A percentile compares a stretch with the other conserved stretches of the same genome.
phyloP scores from a whole-genome alignment of 495 filamentous ascomycete genomes.

The Lasiosphaeria hispida region DNA sequence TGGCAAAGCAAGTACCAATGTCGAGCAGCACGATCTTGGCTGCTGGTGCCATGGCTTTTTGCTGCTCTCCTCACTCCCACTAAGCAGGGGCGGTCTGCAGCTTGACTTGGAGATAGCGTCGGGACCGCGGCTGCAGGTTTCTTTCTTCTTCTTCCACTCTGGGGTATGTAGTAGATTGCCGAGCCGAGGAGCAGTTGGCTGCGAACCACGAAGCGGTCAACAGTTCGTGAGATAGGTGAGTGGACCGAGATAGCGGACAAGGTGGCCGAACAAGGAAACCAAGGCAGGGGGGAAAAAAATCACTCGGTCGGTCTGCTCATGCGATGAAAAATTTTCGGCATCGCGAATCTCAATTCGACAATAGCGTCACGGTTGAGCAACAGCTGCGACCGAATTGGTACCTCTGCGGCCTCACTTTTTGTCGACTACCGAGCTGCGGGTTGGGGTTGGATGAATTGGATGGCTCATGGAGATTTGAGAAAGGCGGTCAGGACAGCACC shows the following conservation, averaged over 20 bases:
- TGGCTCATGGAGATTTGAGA: constrained; percentile 13
- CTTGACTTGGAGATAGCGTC: not conserved
- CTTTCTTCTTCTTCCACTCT: constrained; percentile 4
- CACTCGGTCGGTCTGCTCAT: not conserved
- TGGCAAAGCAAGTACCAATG: constrained; percentile 42
- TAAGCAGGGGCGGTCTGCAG: not conserved
- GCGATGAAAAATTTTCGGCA: constrained; percentile 15
- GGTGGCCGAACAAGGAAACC: not conserved
- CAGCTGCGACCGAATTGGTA: not conserved
- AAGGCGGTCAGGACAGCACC: constrained; percentile 31
- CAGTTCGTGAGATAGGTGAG: constrained; percentile 13
- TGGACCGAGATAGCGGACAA: constrained; percentile 9
- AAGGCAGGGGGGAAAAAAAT: not conserved
- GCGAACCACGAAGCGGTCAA: constrained; percentile 30
- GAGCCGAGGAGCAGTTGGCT: constrained; percentile 11
- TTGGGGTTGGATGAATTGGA: constrained; percentile 20
- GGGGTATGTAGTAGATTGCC: constrained; percentile 6
- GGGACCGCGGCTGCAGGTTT: constrained; percentile 6
- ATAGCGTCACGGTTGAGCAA: constrained; percentile 3
- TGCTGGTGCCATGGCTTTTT: constrained; percentile 21
- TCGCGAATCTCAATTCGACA: constrained; percentile 14
- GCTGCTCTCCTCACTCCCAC: constrained; percentile 1
- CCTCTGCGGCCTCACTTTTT: constrained; percentile 4
- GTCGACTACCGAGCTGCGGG: constrained; percentile 14
- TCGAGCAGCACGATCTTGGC: constrained; percentile 48